Conservation (phyloP, 352 stramenopile species). For the Lagenidium giganteum region DNA sequence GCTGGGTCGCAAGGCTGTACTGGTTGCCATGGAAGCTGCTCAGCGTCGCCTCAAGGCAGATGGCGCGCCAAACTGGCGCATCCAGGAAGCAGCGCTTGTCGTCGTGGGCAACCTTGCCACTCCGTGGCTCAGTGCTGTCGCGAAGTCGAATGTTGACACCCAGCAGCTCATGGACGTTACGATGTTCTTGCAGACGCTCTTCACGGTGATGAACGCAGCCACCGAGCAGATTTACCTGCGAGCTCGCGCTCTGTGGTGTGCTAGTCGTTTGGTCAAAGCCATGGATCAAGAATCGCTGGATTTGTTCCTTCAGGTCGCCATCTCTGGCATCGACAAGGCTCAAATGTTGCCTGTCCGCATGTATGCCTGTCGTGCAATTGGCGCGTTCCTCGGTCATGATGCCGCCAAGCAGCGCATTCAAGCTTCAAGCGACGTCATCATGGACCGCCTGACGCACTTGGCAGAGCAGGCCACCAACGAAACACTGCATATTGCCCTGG, state of each 20-base stretch:
- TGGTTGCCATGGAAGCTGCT: constrained; percentile 42
- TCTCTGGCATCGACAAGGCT: constrained; percentile 61
- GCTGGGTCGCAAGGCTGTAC: constrained; percentile 55
- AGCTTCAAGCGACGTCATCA: constrained; percentile 33
- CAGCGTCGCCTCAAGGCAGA: constrained; percentile 55
- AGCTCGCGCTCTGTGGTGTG: constrained; percentile 76
- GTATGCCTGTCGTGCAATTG: constrained; percentile 74
- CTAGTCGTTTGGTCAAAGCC: constrained; percentile 58
- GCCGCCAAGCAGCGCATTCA: constrained; percentile 49
- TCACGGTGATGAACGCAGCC: constrained; percentile 65
- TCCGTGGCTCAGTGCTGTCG: constrained; percentile 44
- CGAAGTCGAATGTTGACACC: constrained; percentile 41
- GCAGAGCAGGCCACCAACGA: constrained; percentile 54
- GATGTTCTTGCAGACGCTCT: constrained; percentile 68
- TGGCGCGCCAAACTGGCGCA: constrained; percentile 44
- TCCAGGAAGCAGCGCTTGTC: constrained; percentile 71
- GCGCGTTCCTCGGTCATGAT: constrained; percentile 59
- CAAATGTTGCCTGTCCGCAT: constrained; percentile 74
- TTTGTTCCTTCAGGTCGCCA: constrained; percentile 62
- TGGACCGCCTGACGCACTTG: constrained; percentile 56
- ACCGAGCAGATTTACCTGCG: constrained; percentile 71
- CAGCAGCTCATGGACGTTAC: constrained; percentile 45
- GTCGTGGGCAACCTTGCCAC: constrained; percentile 61
- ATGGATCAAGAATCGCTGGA: constrained; percentile 74
- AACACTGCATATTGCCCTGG: constrained; percentile 73